These are phyloP conservation scores for Gynostemma pentaphyllum DNA, from an alignment of 306 rosid species.

Conservation along the genomic window DNA sequence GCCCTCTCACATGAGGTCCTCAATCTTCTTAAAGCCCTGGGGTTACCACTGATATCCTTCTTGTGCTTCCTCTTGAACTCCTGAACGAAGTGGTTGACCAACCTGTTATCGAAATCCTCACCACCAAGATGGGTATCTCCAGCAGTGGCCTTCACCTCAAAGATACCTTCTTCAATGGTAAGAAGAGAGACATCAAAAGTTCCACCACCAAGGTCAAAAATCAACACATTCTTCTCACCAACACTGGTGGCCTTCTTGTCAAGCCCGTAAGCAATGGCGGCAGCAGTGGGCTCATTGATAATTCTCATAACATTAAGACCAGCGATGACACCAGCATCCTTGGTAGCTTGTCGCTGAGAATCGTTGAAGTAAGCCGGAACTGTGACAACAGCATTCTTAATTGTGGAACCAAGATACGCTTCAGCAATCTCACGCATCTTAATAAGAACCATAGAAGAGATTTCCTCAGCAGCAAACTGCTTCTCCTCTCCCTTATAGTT, in stretches of 20 bases:
- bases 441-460: conserved; percentile 53
- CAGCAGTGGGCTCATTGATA: conserved; percentile 62
- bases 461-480: conserved; percentile 52
- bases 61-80: conserved; percentile 64
- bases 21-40: conserved; percentile 61
- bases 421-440: conserved; percentile 72
- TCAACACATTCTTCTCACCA: conserved; percentile 60
- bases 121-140: conserved; percentile 71
- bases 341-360: conserved; percentile 62
- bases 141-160: conserved; percentile 67
- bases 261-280: conserved; percentile 64
- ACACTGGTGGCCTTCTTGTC: conserved; percentile 70
- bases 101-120: conserved; percentile 56
- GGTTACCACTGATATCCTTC: conserved; percentile 64
- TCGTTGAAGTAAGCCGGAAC: conserved; percentile 65
- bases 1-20: conserved; percentile 61
- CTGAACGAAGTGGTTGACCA: conserved; percentile 62
- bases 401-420: conserved; percentile 44
- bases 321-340: conserved; percentile 70
- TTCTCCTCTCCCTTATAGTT: conserved; percentile 61
- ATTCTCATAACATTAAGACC: conserved; percentile 54
- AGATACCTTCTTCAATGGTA: conserved; percentile 66
- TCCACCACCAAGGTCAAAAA: conserved; percentile 64
- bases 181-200: conserved; percentile 66
- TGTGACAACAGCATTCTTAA: conserved; percentile 57